Evolutionary conservation across 2,329 filamentous ascomycete species (phyloP).

Genomic region (Zopfia rhizophila): DNA sequence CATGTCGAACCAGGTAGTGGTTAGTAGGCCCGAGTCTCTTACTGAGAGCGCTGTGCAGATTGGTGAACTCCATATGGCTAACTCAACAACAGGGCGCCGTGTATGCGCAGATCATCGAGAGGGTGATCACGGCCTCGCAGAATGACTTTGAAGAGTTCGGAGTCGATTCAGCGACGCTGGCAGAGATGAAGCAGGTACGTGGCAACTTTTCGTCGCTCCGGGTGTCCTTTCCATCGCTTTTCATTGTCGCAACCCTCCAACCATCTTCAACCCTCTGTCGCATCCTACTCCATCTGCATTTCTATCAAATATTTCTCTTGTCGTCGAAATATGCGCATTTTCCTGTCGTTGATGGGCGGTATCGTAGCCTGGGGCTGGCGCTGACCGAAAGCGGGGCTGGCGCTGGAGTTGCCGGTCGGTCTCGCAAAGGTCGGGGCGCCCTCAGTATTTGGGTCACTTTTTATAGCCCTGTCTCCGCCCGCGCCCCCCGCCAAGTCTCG

Average conservation of each 20-base stretch:
- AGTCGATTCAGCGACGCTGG: slow-evolving; percentile 85
- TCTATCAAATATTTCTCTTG: slow-evolving; percentile 12
- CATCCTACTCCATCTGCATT: slow-evolving; percentile 12
- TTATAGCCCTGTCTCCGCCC: slow-evolving; percentile 57
- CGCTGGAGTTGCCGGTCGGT: slow-evolving; percentile 47
- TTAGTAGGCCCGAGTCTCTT: slow-evolving; percentile 40
- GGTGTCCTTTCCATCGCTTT: slow-evolving; percentile 25
- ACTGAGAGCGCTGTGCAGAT: slow-evolving; percentile 25
- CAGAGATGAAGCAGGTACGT: slow-evolving; percentile 88
- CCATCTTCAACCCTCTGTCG: slow-evolving; percentile 16
- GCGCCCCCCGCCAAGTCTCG: slow-evolving; percentile 47
- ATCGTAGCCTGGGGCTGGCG: slow-evolving; percentile 35
- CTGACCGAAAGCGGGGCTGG: slow-evolving; percentile 57
- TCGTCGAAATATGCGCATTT: neutral
- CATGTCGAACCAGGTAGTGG: slow-evolving; percentile 53
- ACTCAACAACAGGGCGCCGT: slow-evolving; percentile 69
- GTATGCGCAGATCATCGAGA: slow-evolving; percentile 91
- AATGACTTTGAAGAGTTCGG: slow-evolving; percentile 98
- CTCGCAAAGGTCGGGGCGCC: slow-evolving; percentile 49
- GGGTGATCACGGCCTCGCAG: slow-evolving; percentile 71
- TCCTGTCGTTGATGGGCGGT: slow-evolving; percentile 18
- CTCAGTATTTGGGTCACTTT: slow-evolving; percentile 58
- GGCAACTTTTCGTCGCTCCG: slow-evolving; percentile 25
- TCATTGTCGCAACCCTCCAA: slow-evolving; percentile 21
- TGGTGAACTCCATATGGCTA: slow-evolving; percentile 34